Evolutionary conservation across 768 basidiomycete species (phyloP).

Genomic region (Termitomyces sp.): DNA sequence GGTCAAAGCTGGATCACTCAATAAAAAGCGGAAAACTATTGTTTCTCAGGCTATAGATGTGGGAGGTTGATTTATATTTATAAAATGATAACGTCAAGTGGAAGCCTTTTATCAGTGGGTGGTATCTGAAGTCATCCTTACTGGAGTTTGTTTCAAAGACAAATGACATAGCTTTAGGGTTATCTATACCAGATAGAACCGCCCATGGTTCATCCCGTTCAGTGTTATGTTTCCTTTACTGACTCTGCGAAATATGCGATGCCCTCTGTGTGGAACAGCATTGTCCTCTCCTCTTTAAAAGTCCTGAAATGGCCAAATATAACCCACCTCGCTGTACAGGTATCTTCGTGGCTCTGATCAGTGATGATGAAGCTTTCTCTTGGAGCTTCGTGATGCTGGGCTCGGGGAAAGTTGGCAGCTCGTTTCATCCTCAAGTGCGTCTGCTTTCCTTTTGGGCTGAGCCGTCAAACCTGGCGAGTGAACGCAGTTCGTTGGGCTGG

Average conservation of each 20-base stretch:
- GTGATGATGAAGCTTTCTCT: background rate
- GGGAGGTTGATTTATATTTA: slow-evolving; percentile 71
- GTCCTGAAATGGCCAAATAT: too few relatives aligned
- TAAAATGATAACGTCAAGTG: slow-evolving; percentile 71
- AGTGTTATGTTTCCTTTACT: too few relatives aligned
- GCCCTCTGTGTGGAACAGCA: too few relatives aligned
- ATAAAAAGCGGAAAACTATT: slow-evolving; percentile 80
- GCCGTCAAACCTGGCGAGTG: too few relatives aligned
- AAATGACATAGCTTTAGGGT: too few relatives aligned
- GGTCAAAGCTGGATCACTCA: background rate
- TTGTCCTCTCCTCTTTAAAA: background rate
- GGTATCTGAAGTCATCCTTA: slow-evolving; percentile 68
- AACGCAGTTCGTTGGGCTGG: background rate
- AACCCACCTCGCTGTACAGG: too few relatives aligned
- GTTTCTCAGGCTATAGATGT: slow-evolving; percentile 79
- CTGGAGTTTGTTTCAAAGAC: slow-evolving; percentile 63
- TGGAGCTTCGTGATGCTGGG: background rate
- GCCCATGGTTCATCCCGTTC: too few relatives aligned
- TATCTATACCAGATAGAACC: too few relatives aligned
- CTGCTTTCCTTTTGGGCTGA: background rate
- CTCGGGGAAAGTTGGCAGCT: background rate
- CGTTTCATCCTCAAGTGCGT: background rate
- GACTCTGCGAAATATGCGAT: too few relatives aligned
- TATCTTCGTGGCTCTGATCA: too few relatives aligned
- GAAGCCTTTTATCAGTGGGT: slow-evolving; percentile 83